These are phyloP conservation scores for Malassezia sp. DNA, from an alignment of 1,284 basidiomycete species.

Conservation along the genomic window DNA sequence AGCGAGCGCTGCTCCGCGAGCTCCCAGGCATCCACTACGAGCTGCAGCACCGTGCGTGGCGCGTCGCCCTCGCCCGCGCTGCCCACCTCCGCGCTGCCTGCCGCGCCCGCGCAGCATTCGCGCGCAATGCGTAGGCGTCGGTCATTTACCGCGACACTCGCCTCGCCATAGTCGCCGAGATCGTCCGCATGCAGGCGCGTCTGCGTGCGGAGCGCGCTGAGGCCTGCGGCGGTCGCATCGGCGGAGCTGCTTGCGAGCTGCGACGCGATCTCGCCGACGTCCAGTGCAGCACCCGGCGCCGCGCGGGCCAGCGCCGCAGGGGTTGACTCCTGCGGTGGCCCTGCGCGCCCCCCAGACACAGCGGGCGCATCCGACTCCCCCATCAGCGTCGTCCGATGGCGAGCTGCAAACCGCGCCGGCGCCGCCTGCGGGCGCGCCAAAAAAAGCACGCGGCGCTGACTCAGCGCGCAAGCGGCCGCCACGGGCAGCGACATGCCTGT, in stretches of 20 bases:
- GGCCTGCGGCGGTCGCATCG: constrained; percentile 9
- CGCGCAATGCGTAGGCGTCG: constrained; percentile 7
- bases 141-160: constrained; percentile 9
- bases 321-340: neutral
- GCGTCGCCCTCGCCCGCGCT: no score
- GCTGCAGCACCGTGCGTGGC: constrained; percentile 1
- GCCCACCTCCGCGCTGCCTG: no score
- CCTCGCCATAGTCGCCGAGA: constrained; percentile 6
- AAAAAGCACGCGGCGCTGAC: neutral
- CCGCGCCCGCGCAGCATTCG: constrained; percentile 1
- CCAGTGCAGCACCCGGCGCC: neutral
- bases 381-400: no score
- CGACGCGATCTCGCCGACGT: no score
- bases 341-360: neutral
- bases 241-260: constrained; percentile 14
- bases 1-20: constrained; percentile 14
- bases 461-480: neutral
- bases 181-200: constrained; percentile 7
- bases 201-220: constrained; percentile 2
- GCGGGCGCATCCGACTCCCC: no score
- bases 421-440: no score
- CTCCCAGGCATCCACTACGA: constrained; percentile 20
- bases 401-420: neutral
- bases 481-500: neutral
- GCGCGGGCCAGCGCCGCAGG: neutral